These are phyloP conservation scores for Mortierella sp. DNA, from an alignment of 371 early-diverging fungal species.

Conservation along the genomic window DNA sequence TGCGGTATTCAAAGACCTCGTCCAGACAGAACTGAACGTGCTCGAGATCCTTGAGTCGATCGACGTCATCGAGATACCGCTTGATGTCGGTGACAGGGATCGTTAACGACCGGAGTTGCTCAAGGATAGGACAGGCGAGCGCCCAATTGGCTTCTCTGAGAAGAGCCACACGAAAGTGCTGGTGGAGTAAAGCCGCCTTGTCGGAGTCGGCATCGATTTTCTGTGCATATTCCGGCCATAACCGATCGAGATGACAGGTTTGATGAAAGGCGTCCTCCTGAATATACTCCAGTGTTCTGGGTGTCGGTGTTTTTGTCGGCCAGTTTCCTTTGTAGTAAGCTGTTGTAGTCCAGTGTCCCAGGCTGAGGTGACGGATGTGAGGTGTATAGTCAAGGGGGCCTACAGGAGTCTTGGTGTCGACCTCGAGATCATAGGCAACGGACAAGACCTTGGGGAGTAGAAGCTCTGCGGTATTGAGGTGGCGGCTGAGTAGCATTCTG, in stretches of 20 bases:
- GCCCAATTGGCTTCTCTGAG: not conserved
- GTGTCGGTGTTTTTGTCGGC: too few species aligned
- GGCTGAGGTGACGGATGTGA: not conserved
- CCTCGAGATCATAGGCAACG: not conserved
- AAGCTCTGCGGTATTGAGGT: not conserved
- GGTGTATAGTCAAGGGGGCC: not conserved
- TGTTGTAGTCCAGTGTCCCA: not conserved
- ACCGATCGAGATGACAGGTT: too few species aligned
- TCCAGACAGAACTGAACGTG: not conserved
- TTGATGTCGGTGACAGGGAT: not conserved
- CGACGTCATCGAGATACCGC: not conserved
- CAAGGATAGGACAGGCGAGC: not conserved
- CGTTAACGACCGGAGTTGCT: not conserved
- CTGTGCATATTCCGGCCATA: too few species aligned
- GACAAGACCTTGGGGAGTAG: not conserved
- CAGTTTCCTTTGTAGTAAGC: too few species aligned
- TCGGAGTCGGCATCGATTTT: too few species aligned
- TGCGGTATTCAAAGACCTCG: not conserved
- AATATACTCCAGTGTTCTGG: too few species aligned
- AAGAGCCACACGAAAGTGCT: not conserved
- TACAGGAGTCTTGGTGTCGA: not conserved
- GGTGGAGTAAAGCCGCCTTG: too few species aligned
- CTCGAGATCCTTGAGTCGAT: not conserved
- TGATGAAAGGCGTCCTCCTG: too few species aligned
- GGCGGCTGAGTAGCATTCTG: not conserved